Conservation (phyloP, 306 rosid genomes). For the Gastrolobium bilobum region DNA sequence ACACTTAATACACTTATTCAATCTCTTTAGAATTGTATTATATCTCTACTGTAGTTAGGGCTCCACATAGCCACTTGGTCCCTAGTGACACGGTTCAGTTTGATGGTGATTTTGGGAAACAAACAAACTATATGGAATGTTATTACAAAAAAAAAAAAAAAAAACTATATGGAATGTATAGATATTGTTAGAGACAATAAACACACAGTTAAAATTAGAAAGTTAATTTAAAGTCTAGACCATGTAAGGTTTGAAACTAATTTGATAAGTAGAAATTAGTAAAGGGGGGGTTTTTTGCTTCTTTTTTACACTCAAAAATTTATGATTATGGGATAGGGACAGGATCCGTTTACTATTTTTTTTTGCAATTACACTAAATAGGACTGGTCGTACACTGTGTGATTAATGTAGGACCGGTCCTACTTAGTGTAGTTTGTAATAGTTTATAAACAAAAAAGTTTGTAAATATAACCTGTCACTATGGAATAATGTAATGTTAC, state of each 20-base stretch:
- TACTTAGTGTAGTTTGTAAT: no score
- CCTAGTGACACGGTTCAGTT: not conserved
- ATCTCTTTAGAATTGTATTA: not conserved
- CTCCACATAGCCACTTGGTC: constrained; percentile 1
- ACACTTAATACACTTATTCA: constrained; percentile 19
- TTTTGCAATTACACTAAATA: no score
- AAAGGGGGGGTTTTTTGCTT: constrained; percentile 18
- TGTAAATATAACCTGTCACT: no score
- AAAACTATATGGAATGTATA: not conserved
- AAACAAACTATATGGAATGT: constrained; percentile 14
- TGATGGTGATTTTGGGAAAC: not conserved
- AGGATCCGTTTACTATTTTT: no score
- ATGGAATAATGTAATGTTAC: not conserved
- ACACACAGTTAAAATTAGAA: not conserved
- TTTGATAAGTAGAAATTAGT: constrained; percentile 15
- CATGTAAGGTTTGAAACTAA: constrained; percentile 20
- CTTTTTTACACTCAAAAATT: constrained; percentile 15
- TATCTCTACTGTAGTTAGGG: not conserved
- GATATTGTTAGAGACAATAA: constrained; percentile 23
- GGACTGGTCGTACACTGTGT: no score
- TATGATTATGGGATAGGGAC: no score
- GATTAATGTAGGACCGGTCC: no score
- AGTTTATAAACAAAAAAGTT: no score
- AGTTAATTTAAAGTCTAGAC: constrained; percentile 35
- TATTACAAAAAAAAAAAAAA: no score